A percentile compares a stretch with the other conserved stretches of the same genome.
Evolutionary conservation across 2,329 filamentous ascomycete genomes (phyloP).

Genomic region (Aspergillaceae sp.): DNA sequence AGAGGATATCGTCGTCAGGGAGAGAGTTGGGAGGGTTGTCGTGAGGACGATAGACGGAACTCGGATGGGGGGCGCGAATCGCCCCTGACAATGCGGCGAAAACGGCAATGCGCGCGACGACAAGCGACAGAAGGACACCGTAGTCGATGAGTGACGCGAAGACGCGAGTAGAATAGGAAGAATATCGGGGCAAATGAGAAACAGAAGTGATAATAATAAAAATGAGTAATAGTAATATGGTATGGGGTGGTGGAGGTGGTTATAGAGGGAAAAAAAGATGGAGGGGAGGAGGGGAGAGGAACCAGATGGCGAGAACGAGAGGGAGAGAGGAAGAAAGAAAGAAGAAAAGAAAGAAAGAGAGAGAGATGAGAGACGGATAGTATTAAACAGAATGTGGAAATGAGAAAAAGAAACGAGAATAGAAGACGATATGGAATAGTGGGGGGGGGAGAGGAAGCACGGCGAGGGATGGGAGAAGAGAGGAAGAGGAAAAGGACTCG

Average conservation of each 20-base stretch:
- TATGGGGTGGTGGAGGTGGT: slow-evolving; percentile 12
- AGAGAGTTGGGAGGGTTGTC: neutral
- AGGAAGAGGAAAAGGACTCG: slow-evolving; percentile 10
- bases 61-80: neutral
- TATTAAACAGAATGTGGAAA: no score
- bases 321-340: slow-evolving; percentile 12
- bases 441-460: no score
- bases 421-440: no score
- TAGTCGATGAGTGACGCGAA: neutral
- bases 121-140: neutral
- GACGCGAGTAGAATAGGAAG: slow-evolving; percentile 1
- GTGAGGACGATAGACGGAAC: neutral
- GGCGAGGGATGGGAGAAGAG: no score
- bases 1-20: slow-evolving; percentile 4
- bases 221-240: slow-evolving; percentile 6
- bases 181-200: neutral
- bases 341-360: slow-evolving; percentile 3
- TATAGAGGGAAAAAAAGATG: slow-evolving; percentile 12
- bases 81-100: slow-evolving; percentile 1
- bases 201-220: slow-evolving; percentile 5
- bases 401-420: no score
- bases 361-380: slow-evolving; percentile 6
- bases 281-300: slow-evolving; percentile 7
- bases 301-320: slow-evolving; percentile 5
- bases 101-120: slow-evolving; percentile 2